phyloP scores from a whole-genome alignment of 208 protist species.

The Leishmania turanica region DNA sequence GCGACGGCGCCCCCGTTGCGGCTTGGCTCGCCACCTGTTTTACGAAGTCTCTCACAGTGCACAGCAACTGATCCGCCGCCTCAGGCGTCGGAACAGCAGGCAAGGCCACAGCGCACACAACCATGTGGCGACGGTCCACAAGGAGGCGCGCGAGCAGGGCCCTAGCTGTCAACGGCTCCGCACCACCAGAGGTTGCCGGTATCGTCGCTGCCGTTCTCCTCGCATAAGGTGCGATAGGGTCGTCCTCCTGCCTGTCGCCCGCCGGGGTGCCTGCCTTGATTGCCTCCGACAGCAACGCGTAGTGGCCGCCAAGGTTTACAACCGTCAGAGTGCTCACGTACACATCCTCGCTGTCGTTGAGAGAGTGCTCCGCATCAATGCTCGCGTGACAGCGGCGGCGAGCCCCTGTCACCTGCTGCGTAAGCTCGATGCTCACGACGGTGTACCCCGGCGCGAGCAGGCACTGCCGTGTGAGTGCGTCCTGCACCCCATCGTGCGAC shows the following conservation, averaged over 20 bases:
- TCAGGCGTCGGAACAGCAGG: conserved; percentile 6
- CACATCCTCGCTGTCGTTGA: conserved; percentile 5
- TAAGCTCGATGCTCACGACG: conserved; percentile 19
- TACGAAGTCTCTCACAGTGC: too few species aligned
- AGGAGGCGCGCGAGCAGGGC: conserved; percentile 20
- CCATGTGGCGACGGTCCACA: conserved; percentile 9
- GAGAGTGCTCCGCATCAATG: not conserved
- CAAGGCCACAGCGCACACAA: conserved; percentile 24
- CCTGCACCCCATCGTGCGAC: not conserved
- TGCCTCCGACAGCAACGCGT: conserved; percentile 9
- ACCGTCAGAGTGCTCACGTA: conserved; percentile 20
- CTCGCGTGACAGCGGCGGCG: not conserved
- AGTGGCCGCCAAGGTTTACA: conserved; percentile 26
- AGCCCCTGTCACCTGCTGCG: conserved; percentile 8
- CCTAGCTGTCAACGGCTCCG: not conserved
- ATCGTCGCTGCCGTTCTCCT: too few species aligned
- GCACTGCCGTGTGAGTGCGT: conserved; percentile 9
- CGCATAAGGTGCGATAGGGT: not conserved
- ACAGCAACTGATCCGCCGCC: too few species aligned
- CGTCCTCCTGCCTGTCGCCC: not conserved
- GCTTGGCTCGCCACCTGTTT: too few species aligned
- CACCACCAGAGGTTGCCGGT: too few species aligned
- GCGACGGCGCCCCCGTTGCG: too few species aligned
- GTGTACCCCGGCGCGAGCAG: conserved; percentile 18
- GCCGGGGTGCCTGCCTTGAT: not conserved